phyloP scores from a whole-genome alignment of 345 rosid genomes.

The Eucalyptus tenuipes region DNA sequence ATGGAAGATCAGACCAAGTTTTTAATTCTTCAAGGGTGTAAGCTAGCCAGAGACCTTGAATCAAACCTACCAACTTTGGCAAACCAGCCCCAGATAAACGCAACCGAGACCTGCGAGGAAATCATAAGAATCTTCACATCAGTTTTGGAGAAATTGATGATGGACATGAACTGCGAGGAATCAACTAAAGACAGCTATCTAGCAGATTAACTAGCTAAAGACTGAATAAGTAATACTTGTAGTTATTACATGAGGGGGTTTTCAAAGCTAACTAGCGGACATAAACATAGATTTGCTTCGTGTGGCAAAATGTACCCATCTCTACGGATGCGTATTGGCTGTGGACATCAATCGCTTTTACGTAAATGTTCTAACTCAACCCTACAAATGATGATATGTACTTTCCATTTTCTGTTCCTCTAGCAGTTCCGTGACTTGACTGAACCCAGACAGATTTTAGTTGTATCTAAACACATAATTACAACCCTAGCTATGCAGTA shows the following conservation, averaged over 20 bases:
- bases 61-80: constrained; percentile 11
- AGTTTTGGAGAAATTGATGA: not conserved
- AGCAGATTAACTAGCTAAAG: not conserved
- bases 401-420: not conserved
- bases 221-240: not conserved
- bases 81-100: constrained; percentile 6
- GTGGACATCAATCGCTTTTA: not conserved
- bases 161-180: not conserved
- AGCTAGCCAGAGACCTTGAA: constrained; percentile 36
- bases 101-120: constrained; percentile 19
- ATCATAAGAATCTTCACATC: constrained; percentile 4
- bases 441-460: not conserved
- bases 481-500: not conserved
- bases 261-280: not conserved
- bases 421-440: not conserved
- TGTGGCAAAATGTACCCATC: not conserved
- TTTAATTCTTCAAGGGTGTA: constrained; percentile 32
- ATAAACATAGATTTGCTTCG: not conserved
- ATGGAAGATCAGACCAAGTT: not conserved
- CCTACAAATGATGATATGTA: not conserved
- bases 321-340: not conserved
- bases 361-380: not conserved
- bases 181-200: not conserved
- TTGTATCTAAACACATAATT: not conserved
- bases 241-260: not conserved